A percentile compares a stretch with the other conserved stretches of the same genome.
Evolutionary conservation across 164 flowering plant species (phyloP).

Genomic region (Aristolochia californica): DNA sequence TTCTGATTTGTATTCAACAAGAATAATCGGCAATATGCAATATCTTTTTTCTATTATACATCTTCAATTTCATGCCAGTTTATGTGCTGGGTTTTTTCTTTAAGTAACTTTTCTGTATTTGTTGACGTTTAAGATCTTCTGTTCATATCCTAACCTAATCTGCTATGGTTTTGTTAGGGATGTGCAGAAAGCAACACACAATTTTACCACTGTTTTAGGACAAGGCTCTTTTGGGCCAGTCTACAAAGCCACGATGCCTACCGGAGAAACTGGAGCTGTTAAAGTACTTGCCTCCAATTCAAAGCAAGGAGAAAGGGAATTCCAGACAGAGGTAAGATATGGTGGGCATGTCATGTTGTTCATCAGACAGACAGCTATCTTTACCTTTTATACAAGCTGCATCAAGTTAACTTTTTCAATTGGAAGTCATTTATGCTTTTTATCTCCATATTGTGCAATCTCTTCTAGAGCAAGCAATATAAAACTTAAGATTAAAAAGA

Average conservation of each 20-base stretch:
- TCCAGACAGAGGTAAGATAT: conserved; percentile 75
- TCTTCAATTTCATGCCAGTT: not conserved
- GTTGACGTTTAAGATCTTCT: not conserved
- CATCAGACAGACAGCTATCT: no score
- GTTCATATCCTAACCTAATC: not conserved
- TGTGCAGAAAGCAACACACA: conserved; percentile 85
- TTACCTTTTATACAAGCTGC: no score
- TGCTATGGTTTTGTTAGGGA: conserved; percentile 42
- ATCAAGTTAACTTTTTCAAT: no score
- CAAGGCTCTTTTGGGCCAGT: conserved; percentile 98
- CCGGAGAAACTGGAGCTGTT: conserved; percentile 59
- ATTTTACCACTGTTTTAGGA: conserved; percentile 80
- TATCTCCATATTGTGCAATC: no score
- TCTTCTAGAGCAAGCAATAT: no score
- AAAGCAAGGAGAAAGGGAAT: conserved; percentile 79
- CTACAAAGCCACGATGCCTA: conserved; percentile 69
- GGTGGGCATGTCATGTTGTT: not conserved
- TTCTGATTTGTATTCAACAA: not conserved
- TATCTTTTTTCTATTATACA: not conserved
- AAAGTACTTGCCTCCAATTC: conserved; percentile 87
- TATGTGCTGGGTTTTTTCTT: not conserved
- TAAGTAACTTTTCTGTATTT: not conserved
- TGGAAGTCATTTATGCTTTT: no score
- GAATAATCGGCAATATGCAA: not conserved
- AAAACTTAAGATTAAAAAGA: no score